Conservation (phyloP, 768 basidiomycete genomes). For the Lentinula raphanica region DNA sequence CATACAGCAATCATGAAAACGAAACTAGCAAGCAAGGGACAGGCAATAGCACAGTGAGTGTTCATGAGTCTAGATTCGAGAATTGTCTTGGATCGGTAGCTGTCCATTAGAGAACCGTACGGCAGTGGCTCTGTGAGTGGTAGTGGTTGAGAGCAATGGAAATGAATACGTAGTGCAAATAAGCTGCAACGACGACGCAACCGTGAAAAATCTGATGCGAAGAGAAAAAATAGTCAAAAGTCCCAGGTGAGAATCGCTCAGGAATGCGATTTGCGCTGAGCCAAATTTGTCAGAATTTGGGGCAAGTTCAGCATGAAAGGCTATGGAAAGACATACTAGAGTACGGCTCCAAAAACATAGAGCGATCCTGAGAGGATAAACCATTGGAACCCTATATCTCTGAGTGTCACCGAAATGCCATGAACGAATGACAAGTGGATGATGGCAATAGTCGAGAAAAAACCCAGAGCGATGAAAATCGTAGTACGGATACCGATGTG, state of each 20-base stretch:
- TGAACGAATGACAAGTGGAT: conserved; percentile 57
- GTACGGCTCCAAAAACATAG: conserved; percentile 74
- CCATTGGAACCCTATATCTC: conserved; percentile 68
- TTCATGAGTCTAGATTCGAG: too few species aligned
- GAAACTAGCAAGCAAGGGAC: too few species aligned
- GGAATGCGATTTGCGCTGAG: conserved; percentile 78
- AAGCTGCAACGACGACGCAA: conserved; percentile 67
- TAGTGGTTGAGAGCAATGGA: conserved; percentile 55
- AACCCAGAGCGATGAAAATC: conserved; percentile 75
- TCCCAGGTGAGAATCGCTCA: conserved; percentile 68
- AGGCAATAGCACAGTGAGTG: too few species aligned
- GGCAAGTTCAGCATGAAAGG: too few species aligned
- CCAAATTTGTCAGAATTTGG: too few species aligned
- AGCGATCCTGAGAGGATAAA: conserved; percentile 60
- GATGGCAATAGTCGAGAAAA: conserved; percentile 64
- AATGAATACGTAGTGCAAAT: conserved; percentile 59
- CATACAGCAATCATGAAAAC: too few species aligned
- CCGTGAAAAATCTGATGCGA: conserved; percentile 94
- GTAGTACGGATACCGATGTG: conserved; percentile 72
- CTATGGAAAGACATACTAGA: conserved; percentile 62
- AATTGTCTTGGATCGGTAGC: background rate
- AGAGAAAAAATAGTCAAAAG: conserved; percentile 71
- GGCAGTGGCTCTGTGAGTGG: conserved; percentile 27
- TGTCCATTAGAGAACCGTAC: background rate
- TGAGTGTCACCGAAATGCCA: conserved; percentile 47